Percentiles rank a stretch among this genome's conserved stretches.
These are phyloP conservation scores for Solanum etuberosum DNA, from an alignment of 257 asterid genomes.

Conservation along the genomic window DNA sequence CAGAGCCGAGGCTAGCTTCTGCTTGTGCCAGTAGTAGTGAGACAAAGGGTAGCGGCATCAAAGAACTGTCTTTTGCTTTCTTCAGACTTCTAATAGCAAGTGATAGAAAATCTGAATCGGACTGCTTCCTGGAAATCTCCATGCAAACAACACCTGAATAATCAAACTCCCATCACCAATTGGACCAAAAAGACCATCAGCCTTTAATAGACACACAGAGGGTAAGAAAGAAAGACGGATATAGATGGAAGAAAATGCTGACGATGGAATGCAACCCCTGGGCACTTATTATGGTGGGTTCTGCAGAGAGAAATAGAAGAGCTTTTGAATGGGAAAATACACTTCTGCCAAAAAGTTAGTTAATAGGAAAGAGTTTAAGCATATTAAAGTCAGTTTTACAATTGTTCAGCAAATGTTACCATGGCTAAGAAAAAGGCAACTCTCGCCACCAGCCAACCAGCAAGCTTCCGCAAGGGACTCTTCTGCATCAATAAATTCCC, in stretches of 20 bases:
- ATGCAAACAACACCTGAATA: conserved; percentile 67
- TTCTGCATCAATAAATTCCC: conserved; percentile 68
- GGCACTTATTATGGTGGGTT: background rate
- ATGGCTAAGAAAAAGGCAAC: conserved; percentile 62
- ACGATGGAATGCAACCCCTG: background rate
- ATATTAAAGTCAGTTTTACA: background rate
- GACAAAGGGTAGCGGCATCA: conserved; percentile 39
- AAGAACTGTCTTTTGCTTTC: conserved; percentile 48
- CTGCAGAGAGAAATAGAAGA: background rate
- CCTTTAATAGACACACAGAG: background rate
- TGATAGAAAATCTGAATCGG: conserved; percentile 50
- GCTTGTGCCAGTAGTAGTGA: conserved; percentile 77
- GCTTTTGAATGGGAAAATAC: background rate
- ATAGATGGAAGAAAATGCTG: background rate
- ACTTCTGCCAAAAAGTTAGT: background rate
- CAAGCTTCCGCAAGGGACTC: conserved; percentile 61
- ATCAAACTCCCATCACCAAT: background rate
- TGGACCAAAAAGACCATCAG: background rate
- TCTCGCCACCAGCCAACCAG: conserved; percentile 45
- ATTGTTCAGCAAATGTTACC: conserved; percentile 35
- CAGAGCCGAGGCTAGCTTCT: conserved; percentile 82
- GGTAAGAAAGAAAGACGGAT: background rate
- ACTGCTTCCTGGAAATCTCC: conserved; percentile 72
- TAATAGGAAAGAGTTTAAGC: background rate
- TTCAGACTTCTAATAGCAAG: conserved; percentile 62